phyloP scores from a whole-genome alignment of 2,329 filamentous ascomycete genomes.

The Chaetomium olivaceum region DNA sequence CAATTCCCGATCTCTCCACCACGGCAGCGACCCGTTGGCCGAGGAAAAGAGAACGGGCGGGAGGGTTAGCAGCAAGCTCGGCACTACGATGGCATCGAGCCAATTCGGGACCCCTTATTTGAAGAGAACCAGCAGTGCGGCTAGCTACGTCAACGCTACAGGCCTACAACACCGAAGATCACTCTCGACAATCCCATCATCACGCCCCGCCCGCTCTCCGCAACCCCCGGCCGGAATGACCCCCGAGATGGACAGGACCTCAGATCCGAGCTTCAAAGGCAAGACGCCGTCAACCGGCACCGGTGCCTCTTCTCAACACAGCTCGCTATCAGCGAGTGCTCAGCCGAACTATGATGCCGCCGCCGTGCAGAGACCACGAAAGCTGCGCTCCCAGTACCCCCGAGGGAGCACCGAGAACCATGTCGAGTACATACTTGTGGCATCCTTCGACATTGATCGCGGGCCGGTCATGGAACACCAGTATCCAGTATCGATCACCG shows the following conservation, averaged over 20 bases:
- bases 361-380: slow-evolving; percentile 53
- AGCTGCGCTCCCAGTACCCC: slow-evolving; percentile 73
- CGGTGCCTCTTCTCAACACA: slow-evolving; percentile 59
- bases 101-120: slow-evolving; percentile 47
- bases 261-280: slow-evolving; percentile 60
- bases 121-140: slow-evolving; percentile 43
- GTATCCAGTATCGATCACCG: slow-evolving; percentile 90
- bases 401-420: slow-evolving; percentile 78
- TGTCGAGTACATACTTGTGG: slow-evolving; percentile 98
- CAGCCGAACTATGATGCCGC: slow-evolving; percentile 53
- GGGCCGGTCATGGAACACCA: slow-evolving; percentile 99
- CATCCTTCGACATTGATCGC: slow-evolving; percentile 94
- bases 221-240: slow-evolving; percentile 44
- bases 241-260: slow-evolving; percentile 55
- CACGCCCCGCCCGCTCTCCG: slow-evolving; percentile 58
- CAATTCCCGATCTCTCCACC: background rate
- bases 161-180: slow-evolving; percentile 52
- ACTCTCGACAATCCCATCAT: slow-evolving; percentile 64
- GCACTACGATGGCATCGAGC: slow-evolving; percentile 42
- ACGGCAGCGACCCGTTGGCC: background rate
- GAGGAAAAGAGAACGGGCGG: background rate
- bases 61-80: background rate
- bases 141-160: slow-evolving; percentile 35
- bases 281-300: slow-evolving; percentile 60
- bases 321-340: slow-evolving; percentile 52